Conservation (phyloP, 2,329 filamentous ascomycete species). For the Microdochium bolleyi region DNA sequence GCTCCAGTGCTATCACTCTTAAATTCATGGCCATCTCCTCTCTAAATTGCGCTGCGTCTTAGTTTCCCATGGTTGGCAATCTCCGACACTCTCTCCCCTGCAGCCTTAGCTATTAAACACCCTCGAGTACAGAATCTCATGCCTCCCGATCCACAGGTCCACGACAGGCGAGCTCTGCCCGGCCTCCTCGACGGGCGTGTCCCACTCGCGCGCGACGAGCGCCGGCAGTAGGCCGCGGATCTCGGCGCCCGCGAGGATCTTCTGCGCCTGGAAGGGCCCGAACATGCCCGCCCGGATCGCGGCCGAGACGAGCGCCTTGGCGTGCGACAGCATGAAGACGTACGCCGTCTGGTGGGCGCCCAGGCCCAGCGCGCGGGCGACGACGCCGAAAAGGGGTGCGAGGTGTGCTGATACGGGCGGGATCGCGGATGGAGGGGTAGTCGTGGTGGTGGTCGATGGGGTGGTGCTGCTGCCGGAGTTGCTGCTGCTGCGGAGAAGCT, state of each 20-base stretch:
- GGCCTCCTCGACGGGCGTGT: conserved; percentile 53
- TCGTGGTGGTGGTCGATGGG: conserved; percentile 1
- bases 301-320: conserved; percentile 68
- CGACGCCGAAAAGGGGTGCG: conserved; percentile 61
- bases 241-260: conserved; percentile 53
- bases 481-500: conserved; percentile 8
- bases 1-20: no score
- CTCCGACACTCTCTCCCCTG: not conserved
- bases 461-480: conserved; percentile 7
- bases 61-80: not conserved
- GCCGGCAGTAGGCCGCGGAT: conserved; percentile 50
- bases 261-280: conserved; percentile 74
- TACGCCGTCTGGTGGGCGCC: conserved; percentile 58
- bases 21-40: no score
- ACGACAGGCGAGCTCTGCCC: conserved; percentile 70
- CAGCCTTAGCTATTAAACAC: conserved; percentile 68
- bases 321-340: conserved; percentile 68
- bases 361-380: conserved; percentile 56
- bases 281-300: conserved; percentile 71
- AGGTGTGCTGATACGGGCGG: conserved; percentile 55
- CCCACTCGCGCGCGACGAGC: conserved; percentile 53
- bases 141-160: conserved; percentile 77
- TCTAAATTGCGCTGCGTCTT: not conserved
- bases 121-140: conserved; percentile 75
- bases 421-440: conserved; percentile 9